Percentiles rank a stretch among this genome's conserved stretches.
phyloP scores from a whole-genome alignment of 495 filamentous ascomycete species.

The Annulohypoxylon maeteangense region DNA sequence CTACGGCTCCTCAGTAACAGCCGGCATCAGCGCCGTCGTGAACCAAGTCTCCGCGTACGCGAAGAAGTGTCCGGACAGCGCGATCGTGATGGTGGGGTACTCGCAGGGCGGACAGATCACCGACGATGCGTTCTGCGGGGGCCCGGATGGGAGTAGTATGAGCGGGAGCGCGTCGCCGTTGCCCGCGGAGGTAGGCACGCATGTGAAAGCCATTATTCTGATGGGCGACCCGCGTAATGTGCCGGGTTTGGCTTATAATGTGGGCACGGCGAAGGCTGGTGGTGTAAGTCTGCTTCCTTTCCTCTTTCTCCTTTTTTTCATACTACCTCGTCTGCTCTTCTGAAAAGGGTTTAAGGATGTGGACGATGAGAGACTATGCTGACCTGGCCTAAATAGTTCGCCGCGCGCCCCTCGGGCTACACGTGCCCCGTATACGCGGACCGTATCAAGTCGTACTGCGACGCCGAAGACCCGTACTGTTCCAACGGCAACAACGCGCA shows the following conservation, averaged over 20 bases:
- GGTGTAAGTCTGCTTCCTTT: slow-evolving; percentile 61
- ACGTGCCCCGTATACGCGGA: slow-evolving; percentile 58
- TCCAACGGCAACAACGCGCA: slow-evolving; percentile 68
- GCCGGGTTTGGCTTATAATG: slow-evolving; percentile 64
- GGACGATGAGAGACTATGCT: neutral
- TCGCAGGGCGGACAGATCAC: slow-evolving; percentile 65
- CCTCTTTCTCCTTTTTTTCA: neutral
- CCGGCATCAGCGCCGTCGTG: slow-evolving; percentile 64
- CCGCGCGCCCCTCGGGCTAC: slow-evolving; percentile 65
- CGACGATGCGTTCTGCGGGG: slow-evolving; percentile 65
- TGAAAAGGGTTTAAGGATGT: no score
- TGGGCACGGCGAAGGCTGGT: slow-evolving; percentile 65
- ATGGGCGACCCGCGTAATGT: slow-evolving; percentile 63
- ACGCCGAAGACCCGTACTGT: slow-evolving; percentile 71
- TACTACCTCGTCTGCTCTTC: no score
- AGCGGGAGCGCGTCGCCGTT: slow-evolving; percentile 55
- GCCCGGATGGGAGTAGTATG: slow-evolving; percentile 58
- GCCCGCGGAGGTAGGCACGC: slow-evolving; percentile 52
- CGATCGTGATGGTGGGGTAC: slow-evolving; percentile 64
- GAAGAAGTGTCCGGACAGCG: slow-evolving; percentile 57
- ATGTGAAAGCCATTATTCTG: slow-evolving; percentile 63
- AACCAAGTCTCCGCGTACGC: slow-evolving; percentile 60
- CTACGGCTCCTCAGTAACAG: slow-evolving; percentile 63
- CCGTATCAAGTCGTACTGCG: slow-evolving; percentile 71
- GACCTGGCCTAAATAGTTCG: slow-evolving; percentile 54